These are phyloP conservation scores for Ambrosia artemisiifolia DNA, from an alignment of 129 eudicot species.

Conservation along the genomic window DNA sequence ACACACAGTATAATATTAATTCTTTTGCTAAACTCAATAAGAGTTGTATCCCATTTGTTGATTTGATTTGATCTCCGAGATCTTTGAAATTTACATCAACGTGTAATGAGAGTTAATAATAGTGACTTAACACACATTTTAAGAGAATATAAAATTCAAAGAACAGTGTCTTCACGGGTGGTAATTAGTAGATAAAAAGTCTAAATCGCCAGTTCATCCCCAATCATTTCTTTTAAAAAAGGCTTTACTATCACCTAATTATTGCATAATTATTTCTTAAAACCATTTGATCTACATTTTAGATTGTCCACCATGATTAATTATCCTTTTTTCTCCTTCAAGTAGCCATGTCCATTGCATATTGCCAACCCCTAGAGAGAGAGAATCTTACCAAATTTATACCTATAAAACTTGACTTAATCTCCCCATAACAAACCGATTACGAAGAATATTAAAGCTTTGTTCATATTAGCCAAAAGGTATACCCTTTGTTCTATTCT, in stretches of 20 bases:
- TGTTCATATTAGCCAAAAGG: constrained; percentile 29
- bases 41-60: background rate
- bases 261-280: background rate
- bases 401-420: constrained; percentile 34
- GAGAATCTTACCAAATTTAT: constrained; percentile 24
- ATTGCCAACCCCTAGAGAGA: constrained; percentile 48
- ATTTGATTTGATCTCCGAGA: background rate
- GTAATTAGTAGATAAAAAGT: constrained; percentile 11
- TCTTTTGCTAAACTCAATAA: background rate
- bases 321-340: constrained; percentile 22
- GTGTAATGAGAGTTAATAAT: background rate
- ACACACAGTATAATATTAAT: too few species aligned
- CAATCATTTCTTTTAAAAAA: constrained; percentile 14
- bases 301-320: constrained; percentile 27
- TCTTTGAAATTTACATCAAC: background rate
- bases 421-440: constrained; percentile 14
- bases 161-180: background rate
- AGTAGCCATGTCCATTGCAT: constrained; percentile 46
- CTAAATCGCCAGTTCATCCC: constrained; percentile 18
- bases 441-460: constrained; percentile 21
- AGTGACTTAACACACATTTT: background rate
- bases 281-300: constrained; percentile 25
- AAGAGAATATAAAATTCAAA: background rate
- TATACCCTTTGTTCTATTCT: constrained; percentile 8
- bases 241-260: constrained; percentile 6